phyloP scores from a whole-genome alignment of 2,329 filamentous ascomycete species.

The Canariomyces notabilis region DNA sequence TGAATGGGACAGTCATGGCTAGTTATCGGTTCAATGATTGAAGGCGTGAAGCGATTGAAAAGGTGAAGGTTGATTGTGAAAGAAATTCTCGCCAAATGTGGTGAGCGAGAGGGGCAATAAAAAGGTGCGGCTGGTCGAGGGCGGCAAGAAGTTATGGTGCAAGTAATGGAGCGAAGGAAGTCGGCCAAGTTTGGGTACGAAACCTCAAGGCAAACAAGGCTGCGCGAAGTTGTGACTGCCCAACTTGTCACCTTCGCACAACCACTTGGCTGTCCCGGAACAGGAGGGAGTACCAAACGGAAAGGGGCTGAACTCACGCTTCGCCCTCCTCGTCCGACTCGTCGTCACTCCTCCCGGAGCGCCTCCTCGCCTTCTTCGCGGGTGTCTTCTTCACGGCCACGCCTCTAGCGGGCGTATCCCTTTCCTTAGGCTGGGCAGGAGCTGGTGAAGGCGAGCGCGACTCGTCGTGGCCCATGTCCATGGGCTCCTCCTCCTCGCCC shows the following conservation, averaged over 20 bases:
- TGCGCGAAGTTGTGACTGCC: background rate
- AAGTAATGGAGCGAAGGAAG: background rate
- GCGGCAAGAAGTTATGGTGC: no score
- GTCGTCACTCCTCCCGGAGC: slow-evolving; percentile 43
- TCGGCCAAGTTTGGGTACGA: background rate
- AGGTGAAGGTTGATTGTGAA: background rate
- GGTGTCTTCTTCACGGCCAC: slow-evolving; percentile 30
- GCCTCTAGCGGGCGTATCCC: slow-evolving; percentile 34
- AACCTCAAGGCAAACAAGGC: background rate
- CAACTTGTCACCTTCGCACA: background rate
- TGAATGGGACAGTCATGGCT: background rate
- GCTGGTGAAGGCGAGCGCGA: slow-evolving; percentile 44
- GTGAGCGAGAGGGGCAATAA: background rate
- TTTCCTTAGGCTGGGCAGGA: slow-evolving; percentile 31
- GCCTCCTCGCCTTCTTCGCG: slow-evolving; percentile 44
- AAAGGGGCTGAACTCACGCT: slow-evolving; percentile 56
- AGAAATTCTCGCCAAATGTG: background rate
- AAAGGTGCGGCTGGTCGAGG: background rate
- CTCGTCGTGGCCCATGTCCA: slow-evolving; percentile 49
- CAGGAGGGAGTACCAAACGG: slow-evolving; percentile 13
- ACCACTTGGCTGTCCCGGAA: background rate
- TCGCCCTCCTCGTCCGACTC: slow-evolving; percentile 74
- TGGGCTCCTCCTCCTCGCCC: slow-evolving; percentile 52
- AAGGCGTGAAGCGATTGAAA: slow-evolving; percentile 2
- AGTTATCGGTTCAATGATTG: background rate